Base-by-base conservation (phyloP, 2,329 filamentous ascomycete species). In the Hypoxylon sp. region DNA sequence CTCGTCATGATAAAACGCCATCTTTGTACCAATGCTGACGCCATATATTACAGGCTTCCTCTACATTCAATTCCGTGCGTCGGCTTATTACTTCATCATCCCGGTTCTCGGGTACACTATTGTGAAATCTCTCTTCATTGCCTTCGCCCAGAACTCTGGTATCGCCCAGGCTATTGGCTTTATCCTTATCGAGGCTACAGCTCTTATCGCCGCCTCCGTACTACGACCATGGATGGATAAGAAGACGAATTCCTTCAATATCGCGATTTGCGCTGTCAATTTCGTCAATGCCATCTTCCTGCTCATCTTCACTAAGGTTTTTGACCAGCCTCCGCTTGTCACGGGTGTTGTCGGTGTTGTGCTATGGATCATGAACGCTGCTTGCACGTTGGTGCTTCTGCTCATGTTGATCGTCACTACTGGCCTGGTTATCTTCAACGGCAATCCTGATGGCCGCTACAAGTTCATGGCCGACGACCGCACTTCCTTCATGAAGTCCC, bases 181-280 rank as follows among this genome's bases (percentile, higher is more conserved):
- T 63, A 84, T 98, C 43, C 84, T 98, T 65, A 89, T 98, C 62
- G 95, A 98, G 80, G 91, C 91, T 1, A 88, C 81, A 57, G 90
- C 92, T 73, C 85, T 98, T 62, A 91, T 97, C 74, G 89, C 82
- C 21, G 90, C 93, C 61, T 91, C 90, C 66, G 90, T 97, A 59
- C 83, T 98, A 72, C 90, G 93, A 66, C 95, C 95, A 17, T 98
- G 93, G 91, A 98, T 98, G 95, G 95, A 98, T 85, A 97, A 97
- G 89, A 95, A 94, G 83, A 97, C 93, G 68, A 98, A 98, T 80
- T 90, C 91, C 51, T 97, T 97, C 86, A 98, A 98, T 82, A 97
- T 98, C 76, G 88, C 93, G 67, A 98, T 98, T 75, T 91, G 90
- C 69, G 91, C 89, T 49, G 86, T 97, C 80, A 98, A 97, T 84